Percentiles rank a stretch among this genome's conserved stretches.
These are phyloP conservation scores for Colletotrichum karsti DNA, from an alignment of 2,329 filamentous ascomycete species.

Conservation along the genomic window DNA sequence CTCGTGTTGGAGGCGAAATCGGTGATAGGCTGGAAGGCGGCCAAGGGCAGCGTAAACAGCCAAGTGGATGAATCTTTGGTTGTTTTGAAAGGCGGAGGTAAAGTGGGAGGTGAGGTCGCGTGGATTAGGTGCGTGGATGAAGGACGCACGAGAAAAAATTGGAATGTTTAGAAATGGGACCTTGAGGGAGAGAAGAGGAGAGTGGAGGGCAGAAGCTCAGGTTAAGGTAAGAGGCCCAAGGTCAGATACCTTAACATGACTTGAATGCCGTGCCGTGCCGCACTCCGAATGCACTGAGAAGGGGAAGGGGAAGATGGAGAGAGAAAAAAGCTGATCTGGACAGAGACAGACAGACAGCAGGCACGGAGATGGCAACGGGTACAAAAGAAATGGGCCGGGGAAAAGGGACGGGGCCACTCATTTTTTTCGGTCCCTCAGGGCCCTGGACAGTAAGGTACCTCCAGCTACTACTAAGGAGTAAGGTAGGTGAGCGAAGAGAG, in stretches of 20 bases:
- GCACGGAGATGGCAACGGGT: background rate
- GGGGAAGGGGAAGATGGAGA: background rate
- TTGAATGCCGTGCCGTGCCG: background rate
- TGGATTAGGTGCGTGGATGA: conserved; percentile 9
- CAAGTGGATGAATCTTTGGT: background rate
- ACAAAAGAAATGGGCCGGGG: conserved; percentile 14
- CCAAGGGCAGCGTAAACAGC: background rate
- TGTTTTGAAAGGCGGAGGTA: background rate
- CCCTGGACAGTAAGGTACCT: too few species aligned
- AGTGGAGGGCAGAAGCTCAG: background rate
- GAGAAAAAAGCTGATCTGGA: background rate
- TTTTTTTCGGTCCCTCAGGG: background rate
- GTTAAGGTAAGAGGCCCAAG: conserved; percentile 1
- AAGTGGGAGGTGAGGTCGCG: background rate
- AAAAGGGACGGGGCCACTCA: conserved; percentile 2
- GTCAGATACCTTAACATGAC: background rate
- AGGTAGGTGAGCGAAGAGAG: background rate
- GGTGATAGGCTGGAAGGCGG: background rate
- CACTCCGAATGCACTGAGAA: conserved; percentile 11
- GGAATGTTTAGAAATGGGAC: conserved; percentile 21
- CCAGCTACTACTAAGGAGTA: too few species aligned
- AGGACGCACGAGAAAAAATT: conserved; percentile 22
- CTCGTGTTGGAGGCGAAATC: background rate
- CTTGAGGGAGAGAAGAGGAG: too few species aligned
- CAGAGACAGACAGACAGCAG: background rate